These are phyloP conservation scores for Fonsecaea erecta DNA, from an alignment of 2,329 filamentous ascomycete species.

Conservation along the genomic window DNA sequence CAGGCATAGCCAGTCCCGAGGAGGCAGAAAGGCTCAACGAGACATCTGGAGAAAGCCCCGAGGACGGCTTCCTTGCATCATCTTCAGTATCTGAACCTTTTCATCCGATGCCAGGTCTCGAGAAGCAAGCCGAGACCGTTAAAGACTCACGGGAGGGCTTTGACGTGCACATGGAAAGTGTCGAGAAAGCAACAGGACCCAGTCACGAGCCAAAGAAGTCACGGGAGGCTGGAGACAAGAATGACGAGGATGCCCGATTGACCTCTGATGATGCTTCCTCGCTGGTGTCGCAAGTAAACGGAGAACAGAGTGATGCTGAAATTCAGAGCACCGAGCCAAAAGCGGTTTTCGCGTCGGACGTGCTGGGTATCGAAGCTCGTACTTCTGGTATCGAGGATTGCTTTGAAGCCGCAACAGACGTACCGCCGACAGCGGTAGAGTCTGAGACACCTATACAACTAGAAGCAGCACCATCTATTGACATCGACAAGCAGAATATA, in stretches of 20 bases:
- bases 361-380: background rate
- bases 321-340: background rate
- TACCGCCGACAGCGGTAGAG: background rate
- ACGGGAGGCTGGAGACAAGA: constrained; percentile 24
- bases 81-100: background rate
- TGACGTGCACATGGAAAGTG: background rate
- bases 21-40: background rate
- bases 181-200: background rate
- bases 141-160: background rate
- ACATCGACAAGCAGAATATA: background rate
- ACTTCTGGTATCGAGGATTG: background rate
- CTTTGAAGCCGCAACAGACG: background rate
- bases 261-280: constrained; percentile 2
- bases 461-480: background rate
- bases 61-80: background rate
- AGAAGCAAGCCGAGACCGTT: background rate
- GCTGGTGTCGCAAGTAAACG: background rate
- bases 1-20: background rate
- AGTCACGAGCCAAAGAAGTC: constrained; percentile 20
- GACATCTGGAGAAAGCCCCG: background rate
- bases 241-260: constrained; percentile 11
- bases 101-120: background rate
- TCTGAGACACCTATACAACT: background rate
- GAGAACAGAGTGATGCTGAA: background rate
- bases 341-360: background rate